Conservation (phyloP, 2,329 filamentous ascomycete genomes). For the Trichoderma sp. region DNA sequence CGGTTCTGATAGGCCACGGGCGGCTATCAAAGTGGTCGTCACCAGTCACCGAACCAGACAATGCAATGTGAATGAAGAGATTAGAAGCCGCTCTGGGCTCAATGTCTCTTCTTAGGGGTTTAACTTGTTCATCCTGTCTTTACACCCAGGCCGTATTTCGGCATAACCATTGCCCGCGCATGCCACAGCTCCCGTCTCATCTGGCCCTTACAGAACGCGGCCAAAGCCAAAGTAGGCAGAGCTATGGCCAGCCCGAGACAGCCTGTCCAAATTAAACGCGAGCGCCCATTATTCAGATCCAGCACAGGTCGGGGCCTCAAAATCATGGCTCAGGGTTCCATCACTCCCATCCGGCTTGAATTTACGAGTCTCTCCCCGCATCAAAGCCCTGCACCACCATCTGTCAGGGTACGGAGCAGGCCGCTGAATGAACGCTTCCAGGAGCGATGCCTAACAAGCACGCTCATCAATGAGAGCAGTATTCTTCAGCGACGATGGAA, state of each 20-base stretch:
- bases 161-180: slow-evolving; percentile 18
- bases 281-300: background rate
- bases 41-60: slow-evolving; percentile 21
- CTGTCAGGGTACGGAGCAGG: background rate
- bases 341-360: background rate
- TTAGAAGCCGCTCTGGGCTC: background rate
- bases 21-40: slow-evolving; percentile 24
- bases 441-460: background rate
- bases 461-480: background rate
- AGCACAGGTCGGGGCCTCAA: background rate
- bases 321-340: background rate
- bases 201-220: background rate
- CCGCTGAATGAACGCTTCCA: background rate
- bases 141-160: slow-evolving; percentile 10
- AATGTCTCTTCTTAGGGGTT: background rate
- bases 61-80: background rate
- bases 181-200: slow-evolving; percentile 3
- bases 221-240: background rate
- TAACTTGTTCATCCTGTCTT: slow-evolving; percentile 7
- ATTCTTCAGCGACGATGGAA: background rate
- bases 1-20: slow-evolving; percentile 32
- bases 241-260: slow-evolving; percentile 10
- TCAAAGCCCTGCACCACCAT: background rate
- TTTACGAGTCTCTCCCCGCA: slow-evolving; percentile 7
- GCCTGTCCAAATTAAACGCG: background rate